A percentile compares a stretch with the other conserved stretches of the same genome.
Evolutionary conservation across 352 stramenopile genomes (phyloP).

Genomic region (Phytophthora idaei): DNA sequence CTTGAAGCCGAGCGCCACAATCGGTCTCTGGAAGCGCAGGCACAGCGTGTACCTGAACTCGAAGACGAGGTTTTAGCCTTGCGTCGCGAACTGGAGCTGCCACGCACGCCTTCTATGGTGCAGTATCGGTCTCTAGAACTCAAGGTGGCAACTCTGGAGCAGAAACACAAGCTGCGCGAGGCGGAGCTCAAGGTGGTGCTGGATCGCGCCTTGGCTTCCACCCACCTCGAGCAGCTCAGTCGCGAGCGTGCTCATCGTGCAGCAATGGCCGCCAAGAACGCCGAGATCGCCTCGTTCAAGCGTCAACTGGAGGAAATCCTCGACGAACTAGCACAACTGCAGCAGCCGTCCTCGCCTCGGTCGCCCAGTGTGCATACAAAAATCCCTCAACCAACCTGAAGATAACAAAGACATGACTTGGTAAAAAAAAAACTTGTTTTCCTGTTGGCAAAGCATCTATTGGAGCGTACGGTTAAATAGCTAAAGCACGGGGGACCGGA

Average conservation of each 20-base stretch:
- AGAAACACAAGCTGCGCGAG: conserved; percentile 80
- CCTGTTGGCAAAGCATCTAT: conserved; percentile 46
- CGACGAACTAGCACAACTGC: conserved; percentile 55
- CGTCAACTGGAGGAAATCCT: conserved; percentile 74
- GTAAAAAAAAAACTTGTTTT: conserved; percentile 8
- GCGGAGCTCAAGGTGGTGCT: conserved; percentile 79
- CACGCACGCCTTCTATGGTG: conserved; percentile 79
- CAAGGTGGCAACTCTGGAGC: conserved; percentile 72
- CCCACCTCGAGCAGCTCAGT: conserved; percentile 69
- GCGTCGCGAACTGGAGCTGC: conserved; percentile 49
- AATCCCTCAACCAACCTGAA: conserved; percentile 5
- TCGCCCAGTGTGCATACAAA: neutral
- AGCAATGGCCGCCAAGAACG: conserved; percentile 75
- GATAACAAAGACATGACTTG: conserved; percentile 11
- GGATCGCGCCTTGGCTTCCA: conserved; percentile 63
- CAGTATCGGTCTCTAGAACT: conserved; percentile 79
- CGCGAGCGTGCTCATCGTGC: conserved; percentile 59
- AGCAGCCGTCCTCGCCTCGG: conserved; percentile 22
- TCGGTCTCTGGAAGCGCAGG: conserved; percentile 35
- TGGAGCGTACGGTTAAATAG: conserved; percentile 52
- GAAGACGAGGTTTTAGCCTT: conserved; percentile 63
- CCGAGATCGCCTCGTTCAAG: conserved; percentile 81
- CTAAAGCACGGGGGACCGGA: conserved; percentile 33
- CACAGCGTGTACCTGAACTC: conserved; percentile 43
- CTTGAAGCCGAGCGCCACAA: conserved; percentile 37